phyloP scores from a whole-genome alignment of 106 monocot genomes.

The Dendrobium huoshanense region DNA sequence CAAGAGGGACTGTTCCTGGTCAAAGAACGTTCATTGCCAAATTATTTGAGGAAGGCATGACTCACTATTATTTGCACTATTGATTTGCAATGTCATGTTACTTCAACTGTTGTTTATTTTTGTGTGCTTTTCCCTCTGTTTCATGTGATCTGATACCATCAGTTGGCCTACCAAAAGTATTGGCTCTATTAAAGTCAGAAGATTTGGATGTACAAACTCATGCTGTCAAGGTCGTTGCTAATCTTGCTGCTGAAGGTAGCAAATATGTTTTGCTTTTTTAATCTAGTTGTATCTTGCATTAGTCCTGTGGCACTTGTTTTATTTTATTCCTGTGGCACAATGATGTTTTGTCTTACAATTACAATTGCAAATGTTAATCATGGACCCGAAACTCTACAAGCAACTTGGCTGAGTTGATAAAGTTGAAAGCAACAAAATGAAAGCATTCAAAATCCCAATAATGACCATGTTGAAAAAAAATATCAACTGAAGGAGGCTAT shows the following conservation, averaged over 20 bases:
- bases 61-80: background rate
- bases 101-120: slow-evolving; percentile 9
- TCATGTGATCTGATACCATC: slow-evolving; percentile 8
- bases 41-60: slow-evolving; percentile 68
- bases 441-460: no score
- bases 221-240: slow-evolving; percentile 76
- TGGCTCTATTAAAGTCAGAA: slow-evolving; percentile 59
- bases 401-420: no score
- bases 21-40: slow-evolving; percentile 53
- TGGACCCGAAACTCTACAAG: no score
- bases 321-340: background rate
- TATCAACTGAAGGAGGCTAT: no score
- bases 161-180: slow-evolving; percentile 63
- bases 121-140: slow-evolving; percentile 3
- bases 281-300: background rate
- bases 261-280: background rate
- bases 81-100: background rate
- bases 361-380: no score
- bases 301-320: background rate
- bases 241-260: slow-evolving; percentile 89
- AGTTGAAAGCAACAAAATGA: no score
- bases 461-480: no score
- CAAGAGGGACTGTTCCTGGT: slow-evolving; percentile 32
- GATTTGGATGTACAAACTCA: slow-evolving; percentile 58
- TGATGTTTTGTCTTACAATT: no score